Evolutionary conservation across 2,329 filamentous ascomycete genomes (phyloP).

Genomic region (Lasiodiplodia theobromae): DNA sequence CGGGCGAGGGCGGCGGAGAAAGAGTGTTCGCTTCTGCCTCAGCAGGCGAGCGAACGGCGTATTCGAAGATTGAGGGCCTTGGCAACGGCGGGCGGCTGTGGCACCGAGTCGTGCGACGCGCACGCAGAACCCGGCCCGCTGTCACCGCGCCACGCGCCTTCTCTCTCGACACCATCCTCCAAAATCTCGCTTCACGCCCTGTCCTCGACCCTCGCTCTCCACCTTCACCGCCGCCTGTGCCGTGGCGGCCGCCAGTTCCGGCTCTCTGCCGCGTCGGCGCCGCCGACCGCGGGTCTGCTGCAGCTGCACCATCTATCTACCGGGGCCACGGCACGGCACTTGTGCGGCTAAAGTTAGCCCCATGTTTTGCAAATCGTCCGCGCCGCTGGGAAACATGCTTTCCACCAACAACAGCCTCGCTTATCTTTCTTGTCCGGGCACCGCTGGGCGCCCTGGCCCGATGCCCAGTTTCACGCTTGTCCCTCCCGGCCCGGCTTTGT

Average conservation of each 20-base stretch:
- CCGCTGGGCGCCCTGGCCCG: conserved; percentile 5
- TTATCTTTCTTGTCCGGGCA: conserved; percentile 5
- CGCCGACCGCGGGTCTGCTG: too few relatives aligned
- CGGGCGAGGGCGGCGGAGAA: not conserved
- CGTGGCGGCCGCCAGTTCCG: not conserved
- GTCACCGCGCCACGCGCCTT: not conserved
- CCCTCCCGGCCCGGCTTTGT: not conserved
- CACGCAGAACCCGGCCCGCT: not conserved
- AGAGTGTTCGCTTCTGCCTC: not conserved
- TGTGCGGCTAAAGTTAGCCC: too few relatives aligned
- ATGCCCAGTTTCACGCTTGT: conserved; percentile 23
- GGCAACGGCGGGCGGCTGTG: not conserved
- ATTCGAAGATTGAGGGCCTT: conserved; percentile 18
- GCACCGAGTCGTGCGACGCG: not conserved
- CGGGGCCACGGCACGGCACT: too few relatives aligned
- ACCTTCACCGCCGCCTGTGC: not conserved
- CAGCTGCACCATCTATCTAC: not conserved
- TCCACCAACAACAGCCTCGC: conserved; percentile 1
- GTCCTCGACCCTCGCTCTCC: not conserved
- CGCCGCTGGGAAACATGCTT: not conserved
- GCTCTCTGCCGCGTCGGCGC: not conserved
- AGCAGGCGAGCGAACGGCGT: conserved; percentile 1
- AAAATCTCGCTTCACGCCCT: not conserved
- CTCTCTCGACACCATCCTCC: not conserved
- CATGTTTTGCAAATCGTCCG: not conserved